Evolutionary conservation across 495 filamentous ascomycete species (phyloP), one percentile per base, ranked within the genome.

Genomic region (Amorphotheca resinae): DNA sequence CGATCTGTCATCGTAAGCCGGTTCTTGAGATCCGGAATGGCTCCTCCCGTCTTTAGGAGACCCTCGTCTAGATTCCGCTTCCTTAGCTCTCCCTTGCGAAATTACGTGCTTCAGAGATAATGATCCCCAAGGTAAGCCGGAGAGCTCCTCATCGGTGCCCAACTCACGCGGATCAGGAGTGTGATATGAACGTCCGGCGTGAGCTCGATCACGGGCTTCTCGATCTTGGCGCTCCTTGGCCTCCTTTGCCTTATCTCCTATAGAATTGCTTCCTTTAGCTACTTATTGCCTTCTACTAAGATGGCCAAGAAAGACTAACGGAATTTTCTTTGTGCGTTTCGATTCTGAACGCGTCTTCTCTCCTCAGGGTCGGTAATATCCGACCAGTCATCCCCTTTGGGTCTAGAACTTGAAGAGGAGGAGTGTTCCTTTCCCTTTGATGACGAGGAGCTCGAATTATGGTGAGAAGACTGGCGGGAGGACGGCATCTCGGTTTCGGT

Each of bases 121-220:
- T 17, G 74, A 65, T 15, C 78, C 78, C 78, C 78, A 82, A 0
- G 77, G 77, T 2, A 82, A 55, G 3, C 77, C 77, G 0, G 73
- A 73, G 9, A 74, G 64, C 28, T 72, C 67, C 20, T 62, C 56
- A 22, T 59, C 65, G 31, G 56, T 49, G 25, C 64, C 69, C 40
- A 73, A 48, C 14, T 73, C 74, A 1, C 64, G 61, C 1, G 74
- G 57, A 17, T 65, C 64, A 0, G 71, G 69, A n/a, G 67, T 61
- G 6, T 65, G 58, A 54, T 82, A 82, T 39, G 67, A 63, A 48
- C 63, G 61, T 6, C 64, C 70, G 4, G 77, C 77, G 26, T 68
- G 61, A 33, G 67, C 53, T 43, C 70, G 61, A 54, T 82, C 74
- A 40, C 72, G 68, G 0, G 60, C 64, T 12, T 77, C 70, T 9